phyloP scores from a whole-genome alignment of 768 basidiomycete genomes.

The Kwoniella shandongensis region DNA sequence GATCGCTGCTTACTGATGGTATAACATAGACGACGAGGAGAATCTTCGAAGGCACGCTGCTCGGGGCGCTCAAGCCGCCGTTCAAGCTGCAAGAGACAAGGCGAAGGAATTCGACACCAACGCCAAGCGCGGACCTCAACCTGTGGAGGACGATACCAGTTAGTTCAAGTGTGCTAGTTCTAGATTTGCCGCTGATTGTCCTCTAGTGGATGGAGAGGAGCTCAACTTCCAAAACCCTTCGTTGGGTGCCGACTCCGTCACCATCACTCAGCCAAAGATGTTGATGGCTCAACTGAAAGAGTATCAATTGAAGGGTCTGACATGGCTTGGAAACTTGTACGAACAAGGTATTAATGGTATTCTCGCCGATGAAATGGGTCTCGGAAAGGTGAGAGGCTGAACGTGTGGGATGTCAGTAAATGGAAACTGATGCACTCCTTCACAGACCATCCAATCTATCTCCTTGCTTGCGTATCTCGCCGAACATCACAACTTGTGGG shows the following conservation, averaged over 20 bases:
- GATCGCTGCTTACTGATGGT: conserved; percentile 2
- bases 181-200: neutral
- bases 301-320: conserved; percentile 95
- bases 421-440: too few species aligned
- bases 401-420: too few species aligned
- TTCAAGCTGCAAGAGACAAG: conserved; percentile 71
- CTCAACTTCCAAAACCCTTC: conserved; percentile 99
- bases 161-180: conserved; percentile 6
- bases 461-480: conserved; percentile 93
- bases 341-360: conserved; percentile 99
- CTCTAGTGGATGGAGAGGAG: conserved; percentile 63
- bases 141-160: conserved; percentile 62
- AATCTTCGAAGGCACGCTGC: conserved; percentile 82
- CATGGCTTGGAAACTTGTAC: conserved; percentile 95
- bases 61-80: conserved; percentile 84
- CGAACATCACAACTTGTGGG: conserved; percentile 98
- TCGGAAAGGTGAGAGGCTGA: conserved; percentile 50
- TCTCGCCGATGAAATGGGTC: conserved; percentile 97
- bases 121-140: conserved; percentile 69
- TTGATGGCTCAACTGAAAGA: conserved; percentile 95
- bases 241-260: conserved; percentile 76
- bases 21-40: conserved; percentile 71
- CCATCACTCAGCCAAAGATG: conserved; percentile 90
- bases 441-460: conserved; percentile 88
- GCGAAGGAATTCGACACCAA: conserved; percentile 83